Percentiles rank a stretch among this genome's conserved stretches.
phyloP scores from a whole-genome alignment of 2,329 filamentous ascomycete genomes.

The Aspergillus ochraceus region DNA sequence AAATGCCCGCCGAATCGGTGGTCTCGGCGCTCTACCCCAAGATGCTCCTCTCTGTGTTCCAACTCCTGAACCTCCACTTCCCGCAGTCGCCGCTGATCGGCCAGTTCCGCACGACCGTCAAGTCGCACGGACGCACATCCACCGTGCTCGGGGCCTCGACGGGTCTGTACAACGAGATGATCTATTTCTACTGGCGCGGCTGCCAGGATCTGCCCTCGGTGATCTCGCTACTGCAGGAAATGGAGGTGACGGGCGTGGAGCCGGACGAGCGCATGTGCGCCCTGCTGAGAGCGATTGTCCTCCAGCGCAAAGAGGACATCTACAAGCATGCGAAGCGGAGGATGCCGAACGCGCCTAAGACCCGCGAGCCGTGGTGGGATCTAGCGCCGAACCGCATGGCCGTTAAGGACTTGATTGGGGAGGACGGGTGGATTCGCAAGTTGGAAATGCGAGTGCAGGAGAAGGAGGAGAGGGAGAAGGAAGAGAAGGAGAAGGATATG shows the following conservation, averaged over 20 bases:
- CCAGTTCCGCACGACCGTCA: constrained; percentile 43
- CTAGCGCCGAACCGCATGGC: constrained; percentile 32
- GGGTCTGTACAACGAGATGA: constrained; percentile 46
- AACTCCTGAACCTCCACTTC: constrained; percentile 40
- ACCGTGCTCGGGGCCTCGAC: constrained; percentile 44
- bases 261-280: constrained; percentile 34
- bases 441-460: constrained; percentile 17
- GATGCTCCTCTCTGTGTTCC: constrained; percentile 42
- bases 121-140: constrained; percentile 41
- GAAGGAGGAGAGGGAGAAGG: constrained; percentile 1
- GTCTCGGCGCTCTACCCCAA: constrained; percentile 42
- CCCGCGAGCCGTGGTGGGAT: constrained; percentile 32
- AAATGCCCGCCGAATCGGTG: constrained; percentile 32
- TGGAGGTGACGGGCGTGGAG: constrained; percentile 45
- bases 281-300: constrained; percentile 32
- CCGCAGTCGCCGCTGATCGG: constrained; percentile 41
- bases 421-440: constrained; percentile 28
- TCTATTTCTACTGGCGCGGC: constrained; percentile 44
- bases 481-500: neutral
- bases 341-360: neutral
- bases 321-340: constrained; percentile 5
- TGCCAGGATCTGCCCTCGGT: constrained; percentile 43
- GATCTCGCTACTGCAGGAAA: constrained; percentile 42
- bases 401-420: constrained; percentile 25
- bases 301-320: constrained; percentile 23